A percentile compares a stretch with the other conserved stretches of the same genome.
Evolutionary conservation across 2,329 filamentous ascomycete species (phyloP).

Genomic region (Pezicula rhizophila): DNA sequence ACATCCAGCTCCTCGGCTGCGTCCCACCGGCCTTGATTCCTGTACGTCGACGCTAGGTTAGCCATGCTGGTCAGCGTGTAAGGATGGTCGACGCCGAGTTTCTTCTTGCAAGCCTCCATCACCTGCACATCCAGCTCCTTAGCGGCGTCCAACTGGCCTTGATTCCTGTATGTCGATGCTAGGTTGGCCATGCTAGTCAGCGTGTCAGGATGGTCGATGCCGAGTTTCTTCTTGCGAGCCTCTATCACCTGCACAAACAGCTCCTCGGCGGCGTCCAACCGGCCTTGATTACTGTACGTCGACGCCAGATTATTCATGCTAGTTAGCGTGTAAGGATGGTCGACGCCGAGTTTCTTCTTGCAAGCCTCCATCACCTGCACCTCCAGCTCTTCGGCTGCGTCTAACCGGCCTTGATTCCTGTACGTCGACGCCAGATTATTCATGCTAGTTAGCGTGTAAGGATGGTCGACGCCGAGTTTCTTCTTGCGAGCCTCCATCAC

Average conservation of each 20-base stretch:
- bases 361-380: conserved; percentile 7
- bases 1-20: too few species aligned
- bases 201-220: conserved; percentile 3
- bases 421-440: conserved; percentile 6
- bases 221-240: too few species aligned
- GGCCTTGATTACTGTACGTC: too few species aligned
- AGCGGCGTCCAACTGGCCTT: conserved; percentile 2
- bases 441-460: conserved; percentile 4
- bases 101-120: conserved; percentile 11
- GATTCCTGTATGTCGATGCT: conserved; percentile 2
- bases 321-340: conserved; percentile 5
- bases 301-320: conserved; percentile 1
- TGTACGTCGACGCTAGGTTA: conserved; percentile 7
- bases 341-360: conserved; percentile 4
- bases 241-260: conserved; percentile 9
- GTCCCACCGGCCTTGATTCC: conserved; percentile 2
- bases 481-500: too few species aligned
- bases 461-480: conserved; percentile 6
- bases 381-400: not conserved
- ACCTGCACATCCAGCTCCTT: conserved; percentile 2
- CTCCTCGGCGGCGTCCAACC: not conserved
- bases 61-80: conserved; percentile 4
- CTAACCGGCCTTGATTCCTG: conserved; percentile 1
- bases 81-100: conserved; percentile 5
- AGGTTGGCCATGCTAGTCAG: conserved; percentile 4